Evolutionary conservation across 805 yeast species (phyloP), one percentile per base, ranked within the genome.

Genomic region (Lachancea meyersii): DNA sequence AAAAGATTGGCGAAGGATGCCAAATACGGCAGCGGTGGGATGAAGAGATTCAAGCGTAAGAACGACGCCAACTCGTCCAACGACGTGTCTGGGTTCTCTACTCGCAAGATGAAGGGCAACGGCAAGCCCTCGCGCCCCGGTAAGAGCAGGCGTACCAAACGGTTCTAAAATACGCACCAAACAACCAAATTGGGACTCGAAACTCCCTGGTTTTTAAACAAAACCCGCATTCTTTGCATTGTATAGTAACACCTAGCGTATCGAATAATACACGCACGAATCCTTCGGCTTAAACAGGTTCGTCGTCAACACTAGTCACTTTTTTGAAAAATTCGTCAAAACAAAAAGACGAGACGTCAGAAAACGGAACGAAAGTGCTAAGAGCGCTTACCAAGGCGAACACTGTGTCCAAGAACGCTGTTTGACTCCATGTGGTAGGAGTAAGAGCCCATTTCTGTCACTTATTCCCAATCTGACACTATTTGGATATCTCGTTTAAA

Each of bases 1-100:
- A 82, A 81, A 66, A 74, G 94, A 61, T 52, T 69, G 54, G 86
- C 84, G 39, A 86, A 85, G 68, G 73, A 86, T 52, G 54, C 80
- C 38, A 83, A 81, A 64, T 86, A 76, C 53, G 95, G 95, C 38
- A 66, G 57, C 46, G 93, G 93, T 48, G 95, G 94, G 48, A 74
- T 74, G 71, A 84, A 85, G 71, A 72, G 89, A 57, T 79, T 77
- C 63, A 73, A 70, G 66, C 78, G 82, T 66, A 73, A 73, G 65
- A 86, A 86, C 60, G 86, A 82, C 55, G 79, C 87, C 18, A 74
- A 73, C 40, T 80, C 89, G 21, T 72, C 86, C 24, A 76, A 76
- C 45, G 93, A 86, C 58, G 67, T 85, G 41, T 66, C 80, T 36
- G 71, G 75, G 1, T 81, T 79, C 64, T 70, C 75, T 17, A 49